phyloP scores from a whole-genome alignment of 2,329 filamentous ascomycete species.

The Ambrosiella xylebori region DNA sequence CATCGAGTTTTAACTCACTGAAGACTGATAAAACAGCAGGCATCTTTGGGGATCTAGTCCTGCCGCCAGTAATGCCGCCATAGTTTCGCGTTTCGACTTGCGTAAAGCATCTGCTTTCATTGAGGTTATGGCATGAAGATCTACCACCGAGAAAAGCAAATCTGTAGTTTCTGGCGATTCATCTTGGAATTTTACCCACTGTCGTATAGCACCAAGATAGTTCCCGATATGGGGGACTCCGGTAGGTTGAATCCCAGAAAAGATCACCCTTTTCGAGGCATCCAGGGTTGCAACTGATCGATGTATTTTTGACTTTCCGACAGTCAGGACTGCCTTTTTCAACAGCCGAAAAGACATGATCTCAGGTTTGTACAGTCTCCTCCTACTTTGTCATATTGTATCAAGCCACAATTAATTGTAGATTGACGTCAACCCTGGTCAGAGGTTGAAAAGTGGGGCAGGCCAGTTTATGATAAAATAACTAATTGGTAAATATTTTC shows the following conservation, averaged over 20 bases:
- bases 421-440: too few species aligned
- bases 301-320: too few species aligned
- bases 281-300: too few species aligned
- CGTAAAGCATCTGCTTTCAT: slow-evolving; percentile 47
- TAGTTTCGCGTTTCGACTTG: slow-evolving; percentile 50
- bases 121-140: slow-evolving; percentile 81
- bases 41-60: slow-evolving; percentile 64
- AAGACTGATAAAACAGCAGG: slow-evolving; percentile 68
- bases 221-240: slow-evolving; percentile 89
- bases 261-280: slow-evolving; percentile 36
- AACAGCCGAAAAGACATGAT: too few species aligned
- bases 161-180: slow-evolving; percentile 36
- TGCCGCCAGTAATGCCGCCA: slow-evolving; percentile 68
- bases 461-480: too few species aligned
- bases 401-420: too few species aligned
- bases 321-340: too few species aligned
- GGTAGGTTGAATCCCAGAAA: slow-evolving; percentile 95
- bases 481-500: too few species aligned
- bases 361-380: too few species aligned
- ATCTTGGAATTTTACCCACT: slow-evolving; percentile 73
- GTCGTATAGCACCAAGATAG: slow-evolving; percentile 73
- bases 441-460: too few species aligned
- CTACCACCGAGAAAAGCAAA: slow-evolving; percentile 74
- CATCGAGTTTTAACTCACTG: slow-evolving; percentile 26
- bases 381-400: too few species aligned